These are phyloP conservation scores for Triticum turgidum DNA, from an alignment of 176 grass and related monocot species.

Conservation along the genomic window DNA sequence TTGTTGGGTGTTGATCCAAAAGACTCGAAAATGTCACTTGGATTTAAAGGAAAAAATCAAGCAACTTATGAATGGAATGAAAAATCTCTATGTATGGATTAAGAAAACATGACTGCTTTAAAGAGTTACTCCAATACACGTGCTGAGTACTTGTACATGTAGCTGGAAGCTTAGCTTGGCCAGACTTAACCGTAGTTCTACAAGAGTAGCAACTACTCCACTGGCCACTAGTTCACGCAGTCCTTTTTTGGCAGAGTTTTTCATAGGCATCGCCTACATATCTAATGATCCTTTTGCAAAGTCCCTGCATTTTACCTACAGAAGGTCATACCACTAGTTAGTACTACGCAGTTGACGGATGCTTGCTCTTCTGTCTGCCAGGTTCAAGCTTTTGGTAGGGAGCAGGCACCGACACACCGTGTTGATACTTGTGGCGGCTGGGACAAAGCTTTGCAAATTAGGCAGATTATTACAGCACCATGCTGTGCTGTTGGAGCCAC, in stretches of 20 bases:
- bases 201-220: not conserved
- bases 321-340: not conserved
- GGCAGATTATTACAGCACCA: not conserved
- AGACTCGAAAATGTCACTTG: not conserved
- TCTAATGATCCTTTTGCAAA: not conserved
- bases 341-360: not conserved
- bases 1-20: not conserved
- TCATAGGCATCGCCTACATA: not conserved
- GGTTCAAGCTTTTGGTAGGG: not conserved
- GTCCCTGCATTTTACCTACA: not conserved
- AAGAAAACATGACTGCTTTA: not conserved
- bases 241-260: not conserved
- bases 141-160: not conserved
- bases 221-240: not conserved
- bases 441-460: no score
- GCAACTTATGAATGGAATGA: not conserved
- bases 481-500: conserved; percentile 31
- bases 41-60: not conserved
- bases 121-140: not conserved
- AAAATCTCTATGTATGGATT: not conserved
- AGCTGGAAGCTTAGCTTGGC: not conserved
- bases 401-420: not conserved
- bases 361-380: not conserved
- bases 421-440: not conserved
- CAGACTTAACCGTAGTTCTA: not conserved